Percentiles rank a stretch among this genome's conserved stretches.
These are phyloP conservation scores for Paecilomyces niveus DNA, from an alignment of 2,329 filamentous ascomycete genomes.

Conservation along the genomic window DNA sequence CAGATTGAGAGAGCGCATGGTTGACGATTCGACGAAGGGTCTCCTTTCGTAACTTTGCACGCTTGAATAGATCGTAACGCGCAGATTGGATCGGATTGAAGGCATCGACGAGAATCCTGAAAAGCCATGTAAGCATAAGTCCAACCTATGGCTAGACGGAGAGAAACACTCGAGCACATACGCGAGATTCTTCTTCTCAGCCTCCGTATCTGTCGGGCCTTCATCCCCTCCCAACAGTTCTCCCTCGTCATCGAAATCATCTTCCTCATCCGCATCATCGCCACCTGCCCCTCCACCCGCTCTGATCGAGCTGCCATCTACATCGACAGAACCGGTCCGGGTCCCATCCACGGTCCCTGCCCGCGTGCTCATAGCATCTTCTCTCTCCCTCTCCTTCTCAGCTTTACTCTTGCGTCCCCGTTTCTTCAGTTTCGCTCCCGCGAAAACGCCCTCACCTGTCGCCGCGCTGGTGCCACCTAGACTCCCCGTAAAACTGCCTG, in stretches of 20 bases:
- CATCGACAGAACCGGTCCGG: conserved; percentile 26
- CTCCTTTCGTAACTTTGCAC: conserved; percentile 44
- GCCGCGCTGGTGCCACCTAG: conserved; percentile 27
- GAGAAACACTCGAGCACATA: conserved; percentile 20
- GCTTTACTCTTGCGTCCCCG: conserved; percentile 32
- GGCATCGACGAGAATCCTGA: conserved; percentile 38
- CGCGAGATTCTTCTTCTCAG: conserved; percentile 46
- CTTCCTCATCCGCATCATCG: conserved; percentile 43
- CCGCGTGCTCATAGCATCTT: conserved; percentile 23
- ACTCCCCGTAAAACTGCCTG: conserved; percentile 37
- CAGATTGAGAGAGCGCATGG: conserved; percentile 60
- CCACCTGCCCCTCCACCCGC: conserved; percentile 35
- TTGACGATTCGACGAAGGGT: conserved; percentile 54
- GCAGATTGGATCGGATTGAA: conserved; percentile 42
- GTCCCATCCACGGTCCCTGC: conserved; percentile 14
- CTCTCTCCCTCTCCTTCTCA: conserved; percentile 28
- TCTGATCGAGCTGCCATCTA: conserved; percentile 23
- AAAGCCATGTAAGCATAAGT: conserved; percentile 16
- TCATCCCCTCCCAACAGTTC: conserved; percentile 40
- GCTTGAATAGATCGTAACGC: conserved; percentile 44
- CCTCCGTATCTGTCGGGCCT: conserved; percentile 40
- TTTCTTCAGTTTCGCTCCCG: conserved; percentile 23
- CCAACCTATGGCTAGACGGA: background rate
- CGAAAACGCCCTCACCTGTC: conserved; percentile 23
- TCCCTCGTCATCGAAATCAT: conserved; percentile 43